Evolutionary conservation across 2,329 filamentous ascomycete genomes (phyloP), one percentile per base, ranked within the genome.

Genomic region (Alternaria consortialis): DNA sequence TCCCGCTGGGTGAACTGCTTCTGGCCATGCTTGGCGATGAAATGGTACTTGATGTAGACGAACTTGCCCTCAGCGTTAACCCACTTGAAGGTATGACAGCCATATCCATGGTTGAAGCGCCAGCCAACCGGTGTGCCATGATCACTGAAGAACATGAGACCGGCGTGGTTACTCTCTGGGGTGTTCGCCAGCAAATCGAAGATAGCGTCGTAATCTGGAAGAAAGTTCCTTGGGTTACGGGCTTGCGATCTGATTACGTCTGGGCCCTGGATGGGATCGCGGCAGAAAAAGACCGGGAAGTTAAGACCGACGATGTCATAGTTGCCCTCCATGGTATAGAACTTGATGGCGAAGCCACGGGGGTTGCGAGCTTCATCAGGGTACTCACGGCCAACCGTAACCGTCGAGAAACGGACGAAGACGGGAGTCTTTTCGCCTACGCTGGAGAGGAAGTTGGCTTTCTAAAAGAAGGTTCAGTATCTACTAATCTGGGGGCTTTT

Each of bases 21-120:
- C 64, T 84, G 79, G 7, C 83, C 83, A 53, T 82, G 78, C 52
- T 83, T 78, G 56, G 81, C 79, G 11, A 81, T 74, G 68, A 84
- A 83, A 70, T 84, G 81, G 71, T 82, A 83, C 73, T 84, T 85
- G 77, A 83, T 82, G 73, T 85, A 85, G 23, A 84, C 81, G 54
- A 84, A 85, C 36, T 79, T 74, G 50, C 83, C 82, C 2, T 84
- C 69, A 48, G 78, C 74, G 58, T 84, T 84, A 36, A 83, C 79
- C 74, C 79, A 82, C 70, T 80, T 82, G 73, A 83, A 83, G 1
- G 81, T 82, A 62, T 84, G 80, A 61, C 82, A 82, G 27, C 81
- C 80, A 60, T 83, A 83, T 7, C 80, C 73, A 36, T 74, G 71
- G 32, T 74, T 74, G 60, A 73, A 78, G 5, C 79, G 73, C 80